Evolutionary conservation across 108 stramenopile genomes (phyloP), one percentile per base, ranked within the genome.

Genomic region (Skeletonema menzelii): DNA sequence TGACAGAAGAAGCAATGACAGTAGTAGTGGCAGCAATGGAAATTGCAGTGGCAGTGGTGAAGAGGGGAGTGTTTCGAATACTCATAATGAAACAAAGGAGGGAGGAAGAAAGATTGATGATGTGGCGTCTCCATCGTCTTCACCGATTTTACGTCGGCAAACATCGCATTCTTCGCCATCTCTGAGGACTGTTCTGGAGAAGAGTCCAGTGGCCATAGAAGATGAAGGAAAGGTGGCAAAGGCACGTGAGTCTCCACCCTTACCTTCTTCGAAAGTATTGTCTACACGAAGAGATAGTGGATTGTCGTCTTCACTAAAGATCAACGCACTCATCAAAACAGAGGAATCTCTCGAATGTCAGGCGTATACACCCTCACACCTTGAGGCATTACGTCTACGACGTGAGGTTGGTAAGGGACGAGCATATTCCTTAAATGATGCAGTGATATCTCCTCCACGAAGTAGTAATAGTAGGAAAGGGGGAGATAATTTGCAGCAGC

Each of bases 361-460:
- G 38, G 69, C 56, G 20, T 79, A 79, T 22, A 71, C 77, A 14
- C 19, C 53, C 12, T 44, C 64, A 1, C 77, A 79, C 26, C 60
- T 71, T n/a, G 77, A 79, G 49, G 70, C 70, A 28, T 61, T 79
- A 1, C 69, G 58, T 53, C 28, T 68, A 35, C 77, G 70, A 22
- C 77, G 63, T 42, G 70, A 79, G 27, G 70, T 60, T 6, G 77
- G 77, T 12, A 70, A 56, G 19, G 37, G 22, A 19, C 24, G 65
- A 8, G 69, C 77, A 3, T 78, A 78, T 53, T 78, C 77, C 3
- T 78, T 59, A 26, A 78, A 71, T 55, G 77, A 78, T 62, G 15
- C 57, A 22, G 20, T 49, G 55, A 4, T 56, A 34, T 26, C 32
- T 26, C 40, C 44, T 30, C 22, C 34, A 14, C 49, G 6, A 49